Evolutionary conservation across 805 yeast genomes (phyloP).

Genomic region (Clavispora santaluciae): DNA sequence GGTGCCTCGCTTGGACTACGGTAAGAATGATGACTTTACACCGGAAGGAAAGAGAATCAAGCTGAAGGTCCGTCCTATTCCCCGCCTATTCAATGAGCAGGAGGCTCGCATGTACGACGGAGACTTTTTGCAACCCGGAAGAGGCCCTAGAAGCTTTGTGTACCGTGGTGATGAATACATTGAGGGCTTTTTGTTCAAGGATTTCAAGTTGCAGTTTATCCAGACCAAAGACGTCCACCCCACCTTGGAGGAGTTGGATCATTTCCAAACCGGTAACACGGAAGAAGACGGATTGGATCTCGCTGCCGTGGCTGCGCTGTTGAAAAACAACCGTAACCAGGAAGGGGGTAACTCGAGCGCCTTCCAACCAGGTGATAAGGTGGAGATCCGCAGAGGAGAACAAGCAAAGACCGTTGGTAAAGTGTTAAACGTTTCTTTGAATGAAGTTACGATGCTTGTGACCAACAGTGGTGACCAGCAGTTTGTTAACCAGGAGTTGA

Average conservation of each 20-base stretch:
- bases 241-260: conserved; percentile 78
- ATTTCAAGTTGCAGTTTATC: conserved; percentile 75
- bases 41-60: conserved; percentile 41
- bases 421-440: conserved; percentile 60
- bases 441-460: conserved; percentile 47
- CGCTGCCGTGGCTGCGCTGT: conserved; percentile 78
- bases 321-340: conserved; percentile 47
- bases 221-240: conserved; percentile 84
- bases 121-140: conserved; percentile 61
- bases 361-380: conserved; percentile 92
- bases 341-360: conserved; percentile 28
- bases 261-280: conserved; percentile 66
- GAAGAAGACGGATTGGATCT: conserved; percentile 84
- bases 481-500: conserved; percentile 55
- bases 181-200: conserved; percentile 84
- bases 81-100: conserved; percentile 78
- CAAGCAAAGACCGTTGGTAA: conserved; percentile 85
- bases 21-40: conserved; percentile 54
- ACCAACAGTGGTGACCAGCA: conserved; percentile 54
- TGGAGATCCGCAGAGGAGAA: conserved; percentile 89
- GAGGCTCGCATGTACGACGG: conserved; percentile 87
- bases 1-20: conserved; percentile 92
- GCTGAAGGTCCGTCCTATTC: conserved; percentile 72
- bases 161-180: conserved; percentile 86
- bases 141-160: conserved; percentile 55